phyloP scores from a whole-genome alignment of 192 early-diverging fungal genomes.

The Umbelopsis isabellina region DNA sequence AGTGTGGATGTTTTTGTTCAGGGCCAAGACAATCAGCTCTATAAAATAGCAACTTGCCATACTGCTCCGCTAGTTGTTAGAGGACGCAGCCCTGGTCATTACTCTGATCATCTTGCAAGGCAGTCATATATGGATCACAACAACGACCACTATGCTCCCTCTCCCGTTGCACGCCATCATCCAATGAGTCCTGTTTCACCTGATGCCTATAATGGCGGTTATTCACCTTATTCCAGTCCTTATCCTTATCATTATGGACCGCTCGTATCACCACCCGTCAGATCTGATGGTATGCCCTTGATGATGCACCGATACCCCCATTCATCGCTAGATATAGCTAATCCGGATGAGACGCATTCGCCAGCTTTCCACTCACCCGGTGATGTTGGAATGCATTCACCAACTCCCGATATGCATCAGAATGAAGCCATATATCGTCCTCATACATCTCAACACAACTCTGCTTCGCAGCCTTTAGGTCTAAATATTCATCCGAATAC shows the following conservation, averaged over 20 bases:
- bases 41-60: constrained; percentile 63
- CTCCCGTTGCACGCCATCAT: background rate
- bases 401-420: background rate
- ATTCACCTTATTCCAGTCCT: constrained; percentile 1
- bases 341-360: background rate
- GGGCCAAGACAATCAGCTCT: constrained; percentile 54
- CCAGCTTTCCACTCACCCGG: background rate
- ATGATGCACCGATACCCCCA: constrained; percentile 14
- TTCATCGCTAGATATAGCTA: background rate
- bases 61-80: constrained; percentile 87
- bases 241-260: constrained; percentile 19
- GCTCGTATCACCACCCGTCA: background rate
- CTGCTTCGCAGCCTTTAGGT: background rate
- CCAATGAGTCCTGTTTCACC: constrained; percentile 8
- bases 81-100: constrained; percentile 90
- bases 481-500: constrained; percentile 9
- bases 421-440: constrained; percentile 6
- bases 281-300: constrained; percentile 14
- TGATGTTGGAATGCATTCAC: background rate
- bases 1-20: constrained; percentile 76
- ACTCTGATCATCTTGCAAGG: constrained; percentile 63
- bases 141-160: constrained; percentile 1
- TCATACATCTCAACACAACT: background rate
- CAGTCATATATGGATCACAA: background rate
- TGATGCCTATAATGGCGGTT: background rate